A percentile compares a stretch with the other conserved stretches of the same genome.
Evolutionary conservation across 371 early-diverging fungal species (phyloP).

Genomic region (Mortierella sp.): DNA sequence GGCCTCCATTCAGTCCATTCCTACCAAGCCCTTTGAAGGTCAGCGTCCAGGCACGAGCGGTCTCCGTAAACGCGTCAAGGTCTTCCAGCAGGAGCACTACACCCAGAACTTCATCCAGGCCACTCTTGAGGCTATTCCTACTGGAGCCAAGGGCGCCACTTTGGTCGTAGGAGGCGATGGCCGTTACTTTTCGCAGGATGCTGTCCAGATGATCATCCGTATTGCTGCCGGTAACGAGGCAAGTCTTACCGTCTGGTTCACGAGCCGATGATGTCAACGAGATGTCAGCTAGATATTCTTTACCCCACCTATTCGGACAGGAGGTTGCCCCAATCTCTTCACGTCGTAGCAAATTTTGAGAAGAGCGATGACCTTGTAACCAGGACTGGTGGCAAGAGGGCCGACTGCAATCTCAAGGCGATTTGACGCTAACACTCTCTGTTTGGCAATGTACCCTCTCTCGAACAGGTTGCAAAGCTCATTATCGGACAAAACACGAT

Average conservation of each 20-base stretch:
- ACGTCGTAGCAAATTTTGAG: too few relatives aligned
- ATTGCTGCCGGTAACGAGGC: constrained; percentile 90
- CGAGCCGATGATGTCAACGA: constrained; percentile 15
- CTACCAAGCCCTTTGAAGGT: constrained; percentile 81
- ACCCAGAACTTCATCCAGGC: constrained; percentile 96
- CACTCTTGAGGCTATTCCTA: constrained; percentile 84
- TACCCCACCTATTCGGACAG: too few relatives aligned
- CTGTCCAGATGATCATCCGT: constrained; percentile 88
- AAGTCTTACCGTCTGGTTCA: constrained; percentile 33
- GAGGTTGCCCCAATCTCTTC: too few relatives aligned
- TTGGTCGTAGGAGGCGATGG: constrained; percentile 98
- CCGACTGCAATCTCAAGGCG: too few relatives aligned
- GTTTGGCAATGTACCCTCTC: background rate
- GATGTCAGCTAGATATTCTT: background rate
- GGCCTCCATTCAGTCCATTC: constrained; percentile 61
- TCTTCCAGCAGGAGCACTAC: constrained; percentile 94
- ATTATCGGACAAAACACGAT: constrained; percentile 95
- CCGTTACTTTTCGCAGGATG: constrained; percentile 87
- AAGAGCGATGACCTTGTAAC: too few relatives aligned
- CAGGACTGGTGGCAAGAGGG: too few relatives aligned
- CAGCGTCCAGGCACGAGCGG: constrained; percentile 99
- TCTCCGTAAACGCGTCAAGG: constrained; percentile 93
- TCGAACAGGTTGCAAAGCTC: constrained; percentile 79
- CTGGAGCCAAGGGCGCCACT: constrained; percentile 79
- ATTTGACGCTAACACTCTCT: too few relatives aligned